Evolutionary conservation across 306 rosid species (phyloP), one percentile per base, ranked within the genome.

Genomic region (Vigna trinervia): DNA sequence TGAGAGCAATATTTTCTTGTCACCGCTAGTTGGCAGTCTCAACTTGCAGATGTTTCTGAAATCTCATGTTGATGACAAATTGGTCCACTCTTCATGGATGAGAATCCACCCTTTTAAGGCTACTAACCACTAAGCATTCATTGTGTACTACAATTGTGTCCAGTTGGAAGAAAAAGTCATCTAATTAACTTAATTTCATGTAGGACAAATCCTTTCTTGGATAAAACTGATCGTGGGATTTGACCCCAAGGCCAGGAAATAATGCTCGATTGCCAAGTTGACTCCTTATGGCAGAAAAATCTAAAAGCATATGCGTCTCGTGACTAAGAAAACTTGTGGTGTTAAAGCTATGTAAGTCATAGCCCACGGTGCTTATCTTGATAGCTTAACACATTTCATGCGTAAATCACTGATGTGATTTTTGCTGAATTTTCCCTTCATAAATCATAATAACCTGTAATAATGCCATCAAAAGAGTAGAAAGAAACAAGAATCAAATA

Each of bases 321-420:
- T 83, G 83, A 69, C 57, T 13, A 32, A 60, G 58, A 58, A 73
- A 39, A 8, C 22, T 78, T 78, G 74, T 83, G 75, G 78, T 83
- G 47, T 41, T 74, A 30, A 61, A 48, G 20, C 60, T 50, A 17
- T 12, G 12, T 1, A 46, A 58, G 47, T 22, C 61, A 75, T 48
- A 14, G 5, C 38, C 22, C 38, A 36, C 9, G 14, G 41, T 66
- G 67, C 69, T 51, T 61, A 69, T 69, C 64, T 82, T 10, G 39
- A 52, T 12, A 39, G 67, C 32, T 36, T 6, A 38, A 30, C 69
- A 52, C 8, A 65, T 72, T 77, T 64, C 51, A 77, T 82, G 62
- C 62, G 17, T 62, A 56, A 64, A 34, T 36, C 74, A 62, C 53
- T 3, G 13, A 73, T 45, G 38, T 34, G 54, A 76, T 54, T 13